Conservation (phyloP, 352 stramenopile genomes). For the Globisporangium recalcitrans region DNA sequence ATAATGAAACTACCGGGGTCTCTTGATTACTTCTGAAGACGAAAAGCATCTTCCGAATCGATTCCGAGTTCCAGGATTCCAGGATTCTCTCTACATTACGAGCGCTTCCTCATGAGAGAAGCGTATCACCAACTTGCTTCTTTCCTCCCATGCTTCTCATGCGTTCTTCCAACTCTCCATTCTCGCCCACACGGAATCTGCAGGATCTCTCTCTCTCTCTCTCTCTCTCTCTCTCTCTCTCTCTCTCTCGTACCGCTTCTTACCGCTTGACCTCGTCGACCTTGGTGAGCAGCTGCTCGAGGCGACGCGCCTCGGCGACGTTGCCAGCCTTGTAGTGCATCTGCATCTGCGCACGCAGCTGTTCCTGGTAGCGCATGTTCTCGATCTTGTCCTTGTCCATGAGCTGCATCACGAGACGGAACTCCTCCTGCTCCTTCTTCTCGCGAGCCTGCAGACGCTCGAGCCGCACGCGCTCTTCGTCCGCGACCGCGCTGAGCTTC, state of each 20-base stretch:
- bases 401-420: constrained; percentile 68
- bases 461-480: constrained; percentile 62
- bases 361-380: constrained; percentile 81
- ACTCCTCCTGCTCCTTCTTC: constrained; percentile 69
- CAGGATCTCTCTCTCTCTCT: too few species aligned
- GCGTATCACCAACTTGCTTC: too few species aligned
- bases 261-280: constrained; percentile 42
- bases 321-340: constrained; percentile 89
- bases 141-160: too few species aligned
- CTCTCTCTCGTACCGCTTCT: not conserved
- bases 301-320: constrained; percentile 69
- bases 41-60: too few species aligned
- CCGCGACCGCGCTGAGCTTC: constrained; percentile 24
- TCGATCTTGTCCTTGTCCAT: constrained; percentile 86
- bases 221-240: too few species aligned
- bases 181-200: too few species aligned
- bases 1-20: too few species aligned
- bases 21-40: too few species aligned
- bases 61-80: too few species aligned
- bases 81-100: too few species aligned
- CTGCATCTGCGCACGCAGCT: constrained; percentile 84
- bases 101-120: too few species aligned
- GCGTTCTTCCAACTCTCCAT: too few species aligned
- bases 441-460: constrained; percentile 49
- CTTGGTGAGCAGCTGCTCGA: constrained; percentile 78